Evolutionary conservation across 768 basidiomycete genomes (phyloP), one percentile per base, ranked within the genome.

Genomic region (Lentinula sp.): DNA sequence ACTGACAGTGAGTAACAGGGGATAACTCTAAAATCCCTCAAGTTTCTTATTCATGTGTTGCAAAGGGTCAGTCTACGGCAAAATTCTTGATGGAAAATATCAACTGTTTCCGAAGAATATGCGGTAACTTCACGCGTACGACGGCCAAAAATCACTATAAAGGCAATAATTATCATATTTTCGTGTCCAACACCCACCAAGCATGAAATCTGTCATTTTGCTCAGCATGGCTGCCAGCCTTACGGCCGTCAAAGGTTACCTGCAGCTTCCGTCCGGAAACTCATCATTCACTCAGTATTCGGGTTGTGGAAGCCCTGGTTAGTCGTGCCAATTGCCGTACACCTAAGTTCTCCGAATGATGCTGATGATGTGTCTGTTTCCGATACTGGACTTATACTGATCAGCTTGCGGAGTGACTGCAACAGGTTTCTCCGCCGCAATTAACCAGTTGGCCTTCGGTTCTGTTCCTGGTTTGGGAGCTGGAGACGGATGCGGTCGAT

Each of bases 401-500:
- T 63, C 63, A 79, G 84, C 83, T n/a, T 85, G 84, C 65, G 84
- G 85, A 6, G 74, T 76, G 61, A 64, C 74, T 16, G 80, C 76
- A 2, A 69, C 65, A 34, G 84, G 84, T 3, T 84, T 71, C 68
- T 82, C 81, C 4, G 83, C 84, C 11, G 84, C 84, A 5, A 77
- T 85, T 10, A 83, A 76, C 68, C 83, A 84, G 70, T 76, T 84
- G 21, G 71, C 83, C 0, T 86, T 82, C 61, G 84, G 84, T 43
- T 72, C 81, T 7, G 53, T 68, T 15, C 79, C 83, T 18, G 82
- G 83, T 0, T 32, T 71, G 0, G 84, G 83, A 9, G 70, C 82
- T 2, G 84, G 84, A 15, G 84, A 84, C 69, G 84, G 81, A 9
- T 86, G 84, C 63, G 84, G 84, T 13, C 80, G 84, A 40, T 85